Base-by-base conservation (phyloP, 192 early-diverging fungal genomes). In the Dimargaris cristalligena region DNA sequence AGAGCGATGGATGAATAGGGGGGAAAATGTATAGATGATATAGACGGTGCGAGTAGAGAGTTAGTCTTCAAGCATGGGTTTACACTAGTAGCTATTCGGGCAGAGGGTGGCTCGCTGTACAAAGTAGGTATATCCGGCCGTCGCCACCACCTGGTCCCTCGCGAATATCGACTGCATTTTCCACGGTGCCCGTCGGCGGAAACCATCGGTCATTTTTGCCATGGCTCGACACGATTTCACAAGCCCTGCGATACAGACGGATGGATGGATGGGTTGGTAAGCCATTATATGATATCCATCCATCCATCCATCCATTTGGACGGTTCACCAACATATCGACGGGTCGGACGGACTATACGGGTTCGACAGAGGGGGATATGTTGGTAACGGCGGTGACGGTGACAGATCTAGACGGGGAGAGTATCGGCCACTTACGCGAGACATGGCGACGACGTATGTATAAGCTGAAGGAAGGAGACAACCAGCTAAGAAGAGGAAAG, bases 281-380 rank as follows among this genome's bases (percentile, higher is more conserved):
- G 46, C 6, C 25, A 22, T 47, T 2, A 47, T 18, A 2, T 0
- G 4, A 9, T 4, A 54, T 18, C 26, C 10, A 54, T 54, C 52
- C 52, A 54, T 54, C 28, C 52, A 30, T 54, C 52, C 29, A 20
- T 54, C 52, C 1, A 52, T 29, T 16, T 52, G 1, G 51, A 13
- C 51, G 23, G 22, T 28, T 29, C 23, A 16, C 3, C 2, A 44
- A 11, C 41, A 16, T 3, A 22, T 46, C 20, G 2, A 46, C 45
- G 11, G 45, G 2, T 22, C 45, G 23, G 18, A 11, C 2, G 20
- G 2, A 11, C 20, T 46, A 22, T 46, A 46, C 45, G 45, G 45
- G 45, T 1, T 46, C 45, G 10, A 44, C 41, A 18, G 41, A 18
- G 8, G 10, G 8, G 45, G 2, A 22, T 10, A 11, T 46, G 45